These are phyloP conservation scores for Fusarium xyrophilum DNA, from an alignment of 2,329 filamentous ascomycete species.

Conservation along the genomic window DNA sequence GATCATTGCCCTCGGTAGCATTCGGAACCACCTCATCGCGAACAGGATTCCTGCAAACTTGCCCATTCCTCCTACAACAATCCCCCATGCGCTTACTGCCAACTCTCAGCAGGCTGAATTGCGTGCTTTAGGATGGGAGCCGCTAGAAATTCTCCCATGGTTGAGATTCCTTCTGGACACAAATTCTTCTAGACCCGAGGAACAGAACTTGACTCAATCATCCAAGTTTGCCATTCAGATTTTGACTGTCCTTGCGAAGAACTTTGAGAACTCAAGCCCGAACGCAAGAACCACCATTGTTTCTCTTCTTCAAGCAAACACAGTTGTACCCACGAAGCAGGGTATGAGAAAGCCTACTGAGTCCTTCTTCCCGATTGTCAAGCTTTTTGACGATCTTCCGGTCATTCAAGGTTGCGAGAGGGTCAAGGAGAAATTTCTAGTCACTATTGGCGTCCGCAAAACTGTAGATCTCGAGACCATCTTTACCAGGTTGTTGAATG, in stretches of 20 bases:
- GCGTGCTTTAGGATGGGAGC: slow-evolving; percentile 83
- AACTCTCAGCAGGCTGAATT: slow-evolving; percentile 71
- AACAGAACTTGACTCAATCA: slow-evolving; percentile 74
- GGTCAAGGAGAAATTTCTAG: slow-evolving; percentile 89
- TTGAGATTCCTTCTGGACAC: slow-evolving; percentile 79
- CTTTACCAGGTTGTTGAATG: slow-evolving; percentile 81
- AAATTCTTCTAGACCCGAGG: slow-evolving; percentile 62
- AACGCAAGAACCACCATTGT: slow-evolving; percentile 70
- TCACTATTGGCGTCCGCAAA: slow-evolving; percentile 86
- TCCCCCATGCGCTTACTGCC: slow-evolving; percentile 85
- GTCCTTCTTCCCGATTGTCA: slow-evolving; percentile 92
- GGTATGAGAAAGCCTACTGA: slow-evolving; percentile 88
- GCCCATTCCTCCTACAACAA: slow-evolving; percentile 80
- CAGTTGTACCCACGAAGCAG: slow-evolving; percentile 86
- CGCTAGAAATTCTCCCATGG: slow-evolving; percentile 87
- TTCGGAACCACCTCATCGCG: slow-evolving; percentile 77
- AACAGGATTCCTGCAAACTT: slow-evolving; percentile 81
- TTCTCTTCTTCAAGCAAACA: slow-evolving; percentile 68
- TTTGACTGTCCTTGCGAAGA: slow-evolving; percentile 81
- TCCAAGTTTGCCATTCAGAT: slow-evolving; percentile 78
- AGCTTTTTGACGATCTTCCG: slow-evolving; percentile 91
- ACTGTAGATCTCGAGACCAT: slow-evolving; percentile 95
- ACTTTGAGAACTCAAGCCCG: slow-evolving; percentile 81
- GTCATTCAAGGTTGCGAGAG: slow-evolving; percentile 76
- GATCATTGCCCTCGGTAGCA: slow-evolving; percentile 78